Evolutionary conservation across 176 grass and related monocot species (phyloP), one percentile per base, ranked within the genome.

Genomic region (Aechmea fasciata): DNA sequence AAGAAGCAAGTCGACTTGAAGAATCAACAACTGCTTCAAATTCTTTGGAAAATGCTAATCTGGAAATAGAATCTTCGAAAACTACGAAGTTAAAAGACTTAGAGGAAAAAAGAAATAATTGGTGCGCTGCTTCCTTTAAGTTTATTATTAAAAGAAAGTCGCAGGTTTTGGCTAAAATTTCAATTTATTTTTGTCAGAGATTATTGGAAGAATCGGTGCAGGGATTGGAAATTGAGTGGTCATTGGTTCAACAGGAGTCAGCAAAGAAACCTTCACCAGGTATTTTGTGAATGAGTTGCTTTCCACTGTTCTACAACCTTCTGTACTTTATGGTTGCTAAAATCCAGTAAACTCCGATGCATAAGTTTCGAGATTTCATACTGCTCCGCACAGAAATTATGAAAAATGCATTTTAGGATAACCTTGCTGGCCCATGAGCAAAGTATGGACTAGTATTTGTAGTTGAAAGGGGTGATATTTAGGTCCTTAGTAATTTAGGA

Each of bases 211-310:
- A 70, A 41, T 80, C 54, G 69, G 59, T 89, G 23, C 84, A 83
- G 76, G 77, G n/a, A 52, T 83, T 97, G 74, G 93, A 92, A 53
- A 87, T 74, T 65, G 81, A 85, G 68, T 90, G 89, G 84, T 84
- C 76, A 47, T 63, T 65, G 47, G 71, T 92, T 81, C 86, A 97
- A 78, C 81, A 71, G 63, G 89, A 97, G 71, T 92, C 86, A 65
- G 77, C 87, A 52, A 92, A 85, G 82, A 87, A 87, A 26, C 93
- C 84, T 26, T 87, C 83, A 69, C 79, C 89, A 71, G 89, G 93
- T 97, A 87, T 48, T 66, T 41, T 88, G 2, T 10, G 9, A 69
- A 66, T 22, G 0, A 69, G 14, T 78, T 66, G 47, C 18, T 54
- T 48, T 23, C 69, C 62, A 3, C 22, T 67, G 78, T 17, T 65